Percentiles rank a stretch among this genome's conserved stretches.
Conservation (phyloP, 371 early-diverging fungal genomes). For the Mortierella polycephala region DNA sequence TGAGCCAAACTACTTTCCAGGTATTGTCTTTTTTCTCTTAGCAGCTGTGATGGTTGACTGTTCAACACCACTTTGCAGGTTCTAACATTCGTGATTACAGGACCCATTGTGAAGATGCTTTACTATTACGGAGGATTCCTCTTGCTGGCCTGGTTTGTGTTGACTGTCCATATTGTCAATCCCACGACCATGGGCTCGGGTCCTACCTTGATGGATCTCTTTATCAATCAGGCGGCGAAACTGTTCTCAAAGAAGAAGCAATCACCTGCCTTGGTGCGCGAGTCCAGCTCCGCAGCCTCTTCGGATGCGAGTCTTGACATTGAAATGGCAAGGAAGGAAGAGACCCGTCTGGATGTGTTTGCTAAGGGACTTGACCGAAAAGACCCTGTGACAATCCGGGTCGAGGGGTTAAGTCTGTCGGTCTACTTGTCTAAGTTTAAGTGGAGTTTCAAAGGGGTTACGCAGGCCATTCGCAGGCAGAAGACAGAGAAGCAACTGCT, state of each 20-base stretch:
- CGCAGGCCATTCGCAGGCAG: slow-evolving; percentile 13
- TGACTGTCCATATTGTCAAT: slow-evolving; percentile 35
- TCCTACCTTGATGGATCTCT: slow-evolving; percentile 34
- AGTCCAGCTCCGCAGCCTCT: neutral
- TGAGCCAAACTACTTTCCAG: slow-evolving; percentile 23
- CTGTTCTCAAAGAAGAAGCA: slow-evolving; percentile 16
- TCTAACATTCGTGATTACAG: slow-evolving; percentile 3
- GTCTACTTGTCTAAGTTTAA: slow-evolving; percentile 32
- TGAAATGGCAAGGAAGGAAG: slow-evolving; percentile 20
- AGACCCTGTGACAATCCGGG: slow-evolving; percentile 40
- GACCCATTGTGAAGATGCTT: slow-evolving; percentile 21
- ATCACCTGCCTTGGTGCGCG: neutral
- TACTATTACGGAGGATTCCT: slow-evolving; percentile 35
- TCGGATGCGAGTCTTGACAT: slow-evolving; percentile 14
- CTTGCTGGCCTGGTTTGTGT: slow-evolving; percentile 32
- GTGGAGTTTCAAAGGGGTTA: slow-evolving; percentile 29
- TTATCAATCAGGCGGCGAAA: slow-evolving; percentile 26
- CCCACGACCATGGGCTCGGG: slow-evolving; percentile 49
- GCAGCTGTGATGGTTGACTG: neutral
- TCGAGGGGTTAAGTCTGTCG: slow-evolving; percentile 25
- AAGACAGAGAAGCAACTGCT: slow-evolving; percentile 44
- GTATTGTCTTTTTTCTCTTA: slow-evolving; percentile 3
- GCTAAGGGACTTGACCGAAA: slow-evolving; percentile 30
- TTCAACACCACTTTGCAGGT: neutral
- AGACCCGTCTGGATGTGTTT: slow-evolving; percentile 47